phyloP scores from a whole-genome alignment of 352 stramenopile species.

The Globisporangium paroecandrum region DNA sequence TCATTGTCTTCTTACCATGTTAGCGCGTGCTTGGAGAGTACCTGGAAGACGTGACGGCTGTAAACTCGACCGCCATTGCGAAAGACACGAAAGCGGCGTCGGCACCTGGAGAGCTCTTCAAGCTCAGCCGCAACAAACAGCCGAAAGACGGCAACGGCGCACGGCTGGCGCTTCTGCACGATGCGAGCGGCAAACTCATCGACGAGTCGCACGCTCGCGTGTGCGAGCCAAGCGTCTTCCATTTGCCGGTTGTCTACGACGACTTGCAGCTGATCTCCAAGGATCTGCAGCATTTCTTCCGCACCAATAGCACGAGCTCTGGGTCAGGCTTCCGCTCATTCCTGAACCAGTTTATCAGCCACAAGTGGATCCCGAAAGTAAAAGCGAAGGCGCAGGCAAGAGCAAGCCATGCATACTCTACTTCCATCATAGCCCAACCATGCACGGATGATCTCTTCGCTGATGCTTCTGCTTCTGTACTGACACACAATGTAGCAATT shows the following conservation, averaged over 20 bases:
- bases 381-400: constrained; percentile 53
- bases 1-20: not conserved
- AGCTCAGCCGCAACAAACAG: constrained; percentile 59
- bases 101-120: constrained; percentile 40
- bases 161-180: constrained; percentile 20
- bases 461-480: not conserved
- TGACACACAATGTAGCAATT: constrained; percentile 31
- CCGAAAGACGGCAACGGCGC: constrained; percentile 25
- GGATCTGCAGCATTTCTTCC: constrained; percentile 54
- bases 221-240: constrained; percentile 73
- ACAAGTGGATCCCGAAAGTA: constrained; percentile 79
- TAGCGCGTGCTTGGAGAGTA: constrained; percentile 67
- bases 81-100: constrained; percentile 23
- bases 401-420: not conserved
- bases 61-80: constrained; percentile 14
- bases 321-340: constrained; percentile 46
- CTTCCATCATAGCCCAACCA: not conserved
- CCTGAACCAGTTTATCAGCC: constrained; percentile 57
- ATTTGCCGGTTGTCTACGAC: constrained; percentile 69
- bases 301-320: constrained; percentile 19
- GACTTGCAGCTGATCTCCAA: constrained; percentile 61
- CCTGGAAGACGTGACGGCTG: constrained; percentile 39
- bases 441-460: not conserved
- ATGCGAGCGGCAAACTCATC: constrained; percentile 21
- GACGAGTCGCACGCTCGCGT: constrained; percentile 35